Conservation (phyloP, 139 green algal genomes). For the Chlamydomonas urium region DNA sequence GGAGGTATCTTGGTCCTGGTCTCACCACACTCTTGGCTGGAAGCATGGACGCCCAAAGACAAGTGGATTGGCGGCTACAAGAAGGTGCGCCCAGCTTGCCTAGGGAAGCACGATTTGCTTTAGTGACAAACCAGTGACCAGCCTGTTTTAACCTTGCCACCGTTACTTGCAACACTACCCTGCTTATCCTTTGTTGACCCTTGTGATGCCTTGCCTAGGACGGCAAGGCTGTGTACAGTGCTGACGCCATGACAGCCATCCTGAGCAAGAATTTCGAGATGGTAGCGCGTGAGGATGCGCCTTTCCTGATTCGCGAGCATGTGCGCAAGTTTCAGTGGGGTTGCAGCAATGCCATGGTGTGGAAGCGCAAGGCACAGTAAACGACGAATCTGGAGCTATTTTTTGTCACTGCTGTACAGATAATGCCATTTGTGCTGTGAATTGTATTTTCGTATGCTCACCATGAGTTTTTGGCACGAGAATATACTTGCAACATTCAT, state of each 20-base stretch:
- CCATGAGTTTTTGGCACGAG: too few species aligned
- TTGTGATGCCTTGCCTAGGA: slow-evolving; percentile 10
- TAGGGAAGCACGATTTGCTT: too few species aligned
- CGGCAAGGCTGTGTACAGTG: slow-evolving; percentile 20
- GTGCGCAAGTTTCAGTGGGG: slow-evolving; percentile 58
- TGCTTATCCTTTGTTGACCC: background rate
- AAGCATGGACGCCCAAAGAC: slow-evolving; percentile 50
- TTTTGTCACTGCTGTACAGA: too few species aligned
- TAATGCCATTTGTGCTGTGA: too few species aligned
- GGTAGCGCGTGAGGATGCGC: slow-evolving; percentile 44
- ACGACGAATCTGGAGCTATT: too few species aligned
- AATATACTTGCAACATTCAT: too few species aligned
- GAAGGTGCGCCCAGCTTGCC: slow-evolving; percentile 3
- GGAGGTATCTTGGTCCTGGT: slow-evolving; percentile 65
- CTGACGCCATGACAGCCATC: slow-evolving; percentile 11
- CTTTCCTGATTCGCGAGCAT: slow-evolving; percentile 61
- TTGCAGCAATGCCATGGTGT: slow-evolving; percentile 46
- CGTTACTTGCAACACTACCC: background rate
- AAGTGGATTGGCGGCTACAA: slow-evolving; percentile 41
- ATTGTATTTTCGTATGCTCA: too few species aligned
- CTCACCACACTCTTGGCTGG: slow-evolving; percentile 70
- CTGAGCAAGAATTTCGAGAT: slow-evolving; percentile 36
- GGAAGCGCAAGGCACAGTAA: slow-evolving; percentile 20
- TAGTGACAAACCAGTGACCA: too few species aligned
- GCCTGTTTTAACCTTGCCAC: background rate